These are phyloP conservation scores for Letharia columbiana DNA, from an alignment of 495 filamentous ascomycete genomes.

Conservation along the genomic window DNA sequence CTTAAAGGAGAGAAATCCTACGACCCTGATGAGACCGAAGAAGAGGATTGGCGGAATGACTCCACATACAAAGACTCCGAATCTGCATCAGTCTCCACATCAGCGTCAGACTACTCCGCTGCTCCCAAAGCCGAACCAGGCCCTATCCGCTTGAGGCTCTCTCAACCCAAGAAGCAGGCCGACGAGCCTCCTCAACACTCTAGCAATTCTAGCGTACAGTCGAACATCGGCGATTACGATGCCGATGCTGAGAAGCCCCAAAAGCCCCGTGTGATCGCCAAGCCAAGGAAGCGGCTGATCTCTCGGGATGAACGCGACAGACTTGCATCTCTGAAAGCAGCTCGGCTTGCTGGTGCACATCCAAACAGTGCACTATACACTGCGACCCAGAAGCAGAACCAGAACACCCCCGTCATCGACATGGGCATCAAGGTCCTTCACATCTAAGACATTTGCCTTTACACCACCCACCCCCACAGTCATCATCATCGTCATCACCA, in stretches of 20 bases:
- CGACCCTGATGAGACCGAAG: conserved; percentile 27
- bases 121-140: conserved; percentile 20
- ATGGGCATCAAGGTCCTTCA: conserved; percentile 22
- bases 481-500: not conserved
- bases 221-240: conserved; percentile 69
- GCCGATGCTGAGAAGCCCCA: conserved; percentile 15
- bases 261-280: conserved; percentile 17
- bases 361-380: conserved; percentile 9
- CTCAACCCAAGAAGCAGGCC: conserved; percentile 24
- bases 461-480: not conserved
- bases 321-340: conserved; percentile 15
- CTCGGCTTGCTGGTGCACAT: conserved; percentile 7
- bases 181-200: conserved; percentile 5
- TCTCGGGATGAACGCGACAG: conserved; percentile 20
- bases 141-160: conserved; percentile 23
- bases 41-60: conserved; percentile 27
- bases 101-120: conserved; percentile 26
- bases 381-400: conserved; percentile 14
- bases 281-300: conserved; percentile 20
- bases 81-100: conserved; percentile 26
- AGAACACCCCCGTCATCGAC: conserved; percentile 11
- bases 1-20: conserved; percentile 16
- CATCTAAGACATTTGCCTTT: conserved; percentile 11
- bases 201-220: conserved; percentile 43
- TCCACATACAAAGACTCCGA: conserved; percentile 25